These are phyloP conservation scores for Candida suzukii DNA, from an alignment of 805 yeast genomes.

Conservation along the genomic window DNA sequence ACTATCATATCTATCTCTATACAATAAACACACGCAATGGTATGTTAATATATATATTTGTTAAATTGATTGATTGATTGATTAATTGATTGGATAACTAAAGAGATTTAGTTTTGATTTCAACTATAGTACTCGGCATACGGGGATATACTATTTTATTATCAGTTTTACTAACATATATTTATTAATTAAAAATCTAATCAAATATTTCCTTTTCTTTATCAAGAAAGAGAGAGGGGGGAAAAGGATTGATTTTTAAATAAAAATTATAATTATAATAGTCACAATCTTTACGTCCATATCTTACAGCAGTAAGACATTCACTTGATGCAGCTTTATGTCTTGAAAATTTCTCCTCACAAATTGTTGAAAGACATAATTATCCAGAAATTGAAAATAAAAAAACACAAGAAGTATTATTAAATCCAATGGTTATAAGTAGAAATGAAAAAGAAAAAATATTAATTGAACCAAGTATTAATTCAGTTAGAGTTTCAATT, in stretches of 20 bases:
- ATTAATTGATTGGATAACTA: background rate
- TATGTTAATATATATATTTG: no score
- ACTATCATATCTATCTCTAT: no score
- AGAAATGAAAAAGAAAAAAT: constrained; percentile 92
- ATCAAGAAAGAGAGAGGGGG: no score
- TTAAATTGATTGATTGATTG: background rate
- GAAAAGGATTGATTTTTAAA: no score
- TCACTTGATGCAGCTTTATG: constrained; percentile 92
- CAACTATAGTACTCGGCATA: no score
- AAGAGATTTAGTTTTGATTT: background rate
- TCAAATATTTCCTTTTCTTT: no score
- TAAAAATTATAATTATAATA: constrained; percentile 24
- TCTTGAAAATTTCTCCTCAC: constrained; percentile 90
- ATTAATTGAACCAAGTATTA: constrained; percentile 87
- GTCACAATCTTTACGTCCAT: constrained; percentile 98
- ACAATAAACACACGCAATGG: no score
- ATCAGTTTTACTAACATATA: no score
- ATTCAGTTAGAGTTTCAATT: constrained; percentile 84
- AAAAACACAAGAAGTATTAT: constrained; percentile 74
- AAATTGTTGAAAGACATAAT: constrained; percentile 93
- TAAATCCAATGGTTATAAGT: constrained; percentile 84
- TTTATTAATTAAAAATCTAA: no score
- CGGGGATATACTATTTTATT: no score
- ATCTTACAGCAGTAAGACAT: constrained; percentile 85
- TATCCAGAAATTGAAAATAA: constrained; percentile 91